Base-by-base conservation (phyloP, 306 rosid genomes). In the Medicago truncatula region DNA sequence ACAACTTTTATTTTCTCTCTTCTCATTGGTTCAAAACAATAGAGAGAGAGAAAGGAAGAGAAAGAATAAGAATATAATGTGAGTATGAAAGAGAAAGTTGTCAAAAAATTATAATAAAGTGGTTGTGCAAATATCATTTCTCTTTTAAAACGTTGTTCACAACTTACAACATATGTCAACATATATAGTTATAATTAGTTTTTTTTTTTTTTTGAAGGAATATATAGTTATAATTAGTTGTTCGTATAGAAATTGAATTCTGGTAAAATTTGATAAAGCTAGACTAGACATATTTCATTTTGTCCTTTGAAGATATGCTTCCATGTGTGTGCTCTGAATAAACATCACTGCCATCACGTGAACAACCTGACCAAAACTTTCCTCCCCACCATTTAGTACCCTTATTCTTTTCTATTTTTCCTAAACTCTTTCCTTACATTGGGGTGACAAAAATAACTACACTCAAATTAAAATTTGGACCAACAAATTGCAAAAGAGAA, bases 261-360 rank as follows among this genome's bases (percentile, higher is more conserved):
- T 54, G 60, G 60, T 54, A 18, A 10, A 57, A 57, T 4, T 1
- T 21, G 56, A 81, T 41, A 63, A 43, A 71, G 53, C 39, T 62
- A 69, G 61, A 59, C 39, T 62, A 69, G 54, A 59, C 38, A 84
- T 83, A 81, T 81, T 68, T 57, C 14, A 16, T 47, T 72, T 69
- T 73, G 85, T 84, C 83, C 83, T 81, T 67, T 70, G 1, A 39
- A 71, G 83, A 80, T 84, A 38, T 71, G 76, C 75, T 69, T 46
- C 73, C 85, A 81, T 77, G 80, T 77, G 78, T 73, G 63, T 62
- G 61, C 39, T 41, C 84, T 69, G 83, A 64, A 73, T 12, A 43
- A 74, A 73, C 16, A 43, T 78, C 71, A 68, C 81, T 77, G 74
- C 79, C 87, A 80, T 53, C 87, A 78, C 75, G 87, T 85, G 87